These are phyloP conservation scores for Lithohypha guttulata DNA, from an alignment of 2,329 filamentous ascomycete species.

Conservation along the genomic window DNA sequence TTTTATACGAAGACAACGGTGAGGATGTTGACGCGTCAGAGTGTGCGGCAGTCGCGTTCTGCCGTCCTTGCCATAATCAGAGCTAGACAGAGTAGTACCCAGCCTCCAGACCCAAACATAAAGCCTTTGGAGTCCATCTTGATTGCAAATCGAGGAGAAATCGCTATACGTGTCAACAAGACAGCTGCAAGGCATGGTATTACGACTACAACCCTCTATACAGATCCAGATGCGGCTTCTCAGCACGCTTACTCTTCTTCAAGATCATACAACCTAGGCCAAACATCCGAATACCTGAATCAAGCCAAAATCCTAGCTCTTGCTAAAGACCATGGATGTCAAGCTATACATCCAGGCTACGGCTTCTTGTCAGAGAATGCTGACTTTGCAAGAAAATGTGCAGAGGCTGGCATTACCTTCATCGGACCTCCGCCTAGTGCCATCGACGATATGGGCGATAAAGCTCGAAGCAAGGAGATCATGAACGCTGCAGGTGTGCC, in stretches of 20 bases:
- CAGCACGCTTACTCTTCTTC: constrained; percentile 83
- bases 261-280: constrained; percentile 72
- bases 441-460: constrained; percentile 78
- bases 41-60: neutral
- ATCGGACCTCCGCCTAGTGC: constrained; percentile 79
- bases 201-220: constrained; percentile 87
- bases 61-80: neutral
- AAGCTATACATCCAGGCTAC: constrained; percentile 91
- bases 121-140: constrained; percentile 35
- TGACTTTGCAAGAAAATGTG: constrained; percentile 75
- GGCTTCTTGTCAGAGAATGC: constrained; percentile 80
- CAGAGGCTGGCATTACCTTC: constrained; percentile 82
- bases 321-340: constrained; percentile 74
- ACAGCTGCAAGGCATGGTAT: constrained; percentile 85
- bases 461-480: constrained; percentile 87
- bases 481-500: constrained; percentile 93
- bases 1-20: too few relatives aligned
- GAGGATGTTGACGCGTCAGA: constrained; percentile 3
- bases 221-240: constrained; percentile 73
- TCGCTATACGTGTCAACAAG: constrained; percentile 81
- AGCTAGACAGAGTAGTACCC: constrained; percentile 2
- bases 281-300: constrained; percentile 79
- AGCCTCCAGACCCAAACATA: neutral
- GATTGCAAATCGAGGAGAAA: constrained; percentile 95
- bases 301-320: constrained; percentile 83